Base-by-base conservation (phyloP, 208 protist genomes). In the Vickermania spadyakhi region DNA sequence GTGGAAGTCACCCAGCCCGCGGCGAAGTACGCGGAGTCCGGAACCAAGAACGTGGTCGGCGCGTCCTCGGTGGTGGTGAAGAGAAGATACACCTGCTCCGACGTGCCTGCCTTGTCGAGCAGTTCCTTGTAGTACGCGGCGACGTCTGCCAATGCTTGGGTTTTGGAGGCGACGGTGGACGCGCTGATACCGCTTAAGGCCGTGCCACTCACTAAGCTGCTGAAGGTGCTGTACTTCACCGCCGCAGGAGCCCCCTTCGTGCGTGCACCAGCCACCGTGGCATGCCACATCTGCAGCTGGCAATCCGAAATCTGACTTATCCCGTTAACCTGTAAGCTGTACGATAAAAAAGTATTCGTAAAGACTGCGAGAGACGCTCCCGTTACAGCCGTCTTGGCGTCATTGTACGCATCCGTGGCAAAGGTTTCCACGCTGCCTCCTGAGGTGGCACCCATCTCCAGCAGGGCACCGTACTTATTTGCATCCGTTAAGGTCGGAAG, bases 261-360 rank as follows among this genome's bases (percentile, higher is more conserved):
- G 5, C 21, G 5, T 7, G 51, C 51, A 22, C 21, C 51, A 18
- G 51, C 25, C n/a, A 55, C 51, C 21, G 51, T 55, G 25, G 51
- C 51, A 22, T 55, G 51, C 51, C 51, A 55, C 51, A 55, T 55
- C 21, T 27, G 13, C 51, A 55, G 51, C 21, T 27, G 7, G 5
- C n/a, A 11, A 28, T 27, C 25, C 21, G 51, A 55, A 18, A 55
- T 55, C n/a, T 18, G 21, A 22, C 26, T 22, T 7, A 55, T 7
- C 5, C 5, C 51, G 21, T 5, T 27, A 7, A 55, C n/a, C 5
- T 26, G 11, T 18, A 7, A 13, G 5, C 13, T 22, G 51, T 55
- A 55, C n/a, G 21, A 28, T 5, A 28, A 13, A 22, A 55, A 22
- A 23, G 26, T 55, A 23, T 11, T 26, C 5, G 21, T 22, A 18